Evolutionary conservation across 1,139 yeast species (phyloP).

Genomic region (Cylindricascospora bacillispora): DNA sequence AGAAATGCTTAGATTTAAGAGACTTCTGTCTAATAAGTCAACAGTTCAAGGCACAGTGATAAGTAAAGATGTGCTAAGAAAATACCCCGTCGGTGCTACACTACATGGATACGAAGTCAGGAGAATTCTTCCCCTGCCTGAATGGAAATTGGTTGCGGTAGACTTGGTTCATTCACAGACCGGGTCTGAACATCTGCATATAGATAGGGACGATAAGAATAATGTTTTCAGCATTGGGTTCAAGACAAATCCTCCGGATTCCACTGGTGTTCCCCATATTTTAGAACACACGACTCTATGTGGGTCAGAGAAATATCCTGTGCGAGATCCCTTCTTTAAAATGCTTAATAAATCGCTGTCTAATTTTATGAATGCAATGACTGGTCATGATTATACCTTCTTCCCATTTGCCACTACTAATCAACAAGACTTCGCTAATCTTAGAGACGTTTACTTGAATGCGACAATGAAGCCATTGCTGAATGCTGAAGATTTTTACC

Average conservation of each 20-base stretch:
- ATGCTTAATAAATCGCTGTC: conserved; percentile 84
- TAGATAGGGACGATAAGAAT: conserved; percentile 69
- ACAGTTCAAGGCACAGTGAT: too few species aligned
- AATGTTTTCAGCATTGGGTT: conserved; percentile 84
- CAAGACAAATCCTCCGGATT: conserved; percentile 88
- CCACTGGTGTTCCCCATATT: conserved; percentile 92
- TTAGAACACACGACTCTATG: conserved; percentile 91
- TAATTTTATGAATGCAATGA: conserved; percentile 98
- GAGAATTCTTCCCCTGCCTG: conserved; percentile 61
- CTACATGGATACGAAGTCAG: conserved; percentile 54
- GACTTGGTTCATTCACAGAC: conserved; percentile 53
- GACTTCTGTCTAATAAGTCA: too few species aligned
- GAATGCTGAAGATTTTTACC: conserved; percentile 69
- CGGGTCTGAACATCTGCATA: conserved; percentile 74
- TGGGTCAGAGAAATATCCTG: conserved; percentile 84
- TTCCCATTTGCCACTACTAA: conserved; percentile 96
- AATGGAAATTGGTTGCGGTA: conserved; percentile 69
- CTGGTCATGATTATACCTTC: conserved; percentile 91
- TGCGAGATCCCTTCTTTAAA: conserved; percentile 93
- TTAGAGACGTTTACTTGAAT: conserved; percentile 80
- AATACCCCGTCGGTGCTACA: conserved; percentile 53
- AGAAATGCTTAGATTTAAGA: too few species aligned
- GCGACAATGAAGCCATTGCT: conserved; percentile 77
- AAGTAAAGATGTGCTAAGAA: too few species aligned
- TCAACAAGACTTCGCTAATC: conserved; percentile 61